Conservation (phyloP, 768 basidiomycete species). For the Mycena polygramma region DNA sequence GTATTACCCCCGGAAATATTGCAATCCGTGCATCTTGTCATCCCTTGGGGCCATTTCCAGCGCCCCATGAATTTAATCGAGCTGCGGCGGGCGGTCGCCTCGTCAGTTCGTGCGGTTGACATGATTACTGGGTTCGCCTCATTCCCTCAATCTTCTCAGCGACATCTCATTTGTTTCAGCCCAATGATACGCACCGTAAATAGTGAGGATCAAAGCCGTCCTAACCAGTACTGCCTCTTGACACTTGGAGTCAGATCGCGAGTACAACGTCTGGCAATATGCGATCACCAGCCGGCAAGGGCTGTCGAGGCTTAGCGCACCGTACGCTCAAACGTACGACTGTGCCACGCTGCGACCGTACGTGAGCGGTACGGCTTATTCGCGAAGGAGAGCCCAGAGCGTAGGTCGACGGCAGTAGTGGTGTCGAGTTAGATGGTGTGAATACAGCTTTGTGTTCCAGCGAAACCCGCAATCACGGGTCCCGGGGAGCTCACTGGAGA, state of each 20-base stretch:
- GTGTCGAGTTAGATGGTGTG: background rate
- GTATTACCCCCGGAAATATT: background rate
- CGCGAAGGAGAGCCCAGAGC: background rate
- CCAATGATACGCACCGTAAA: background rate
- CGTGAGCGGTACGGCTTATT: background rate
- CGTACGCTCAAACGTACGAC: background rate
- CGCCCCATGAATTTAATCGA: background rate
- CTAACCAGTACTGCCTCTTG: background rate
- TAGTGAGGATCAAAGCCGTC: background rate
- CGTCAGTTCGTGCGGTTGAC: background rate
- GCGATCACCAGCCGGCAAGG: background rate
- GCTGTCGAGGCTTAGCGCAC: background rate
- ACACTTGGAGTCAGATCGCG: background rate
- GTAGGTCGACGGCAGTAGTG: background rate
- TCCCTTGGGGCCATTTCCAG: background rate
- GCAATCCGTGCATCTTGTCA: background rate
- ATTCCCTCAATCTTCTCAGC: too few species aligned
- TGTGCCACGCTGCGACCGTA: background rate
- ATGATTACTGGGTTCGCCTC: constrained; percentile 3
- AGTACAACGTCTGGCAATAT: constrained; percentile 3
- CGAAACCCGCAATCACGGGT: too few species aligned
- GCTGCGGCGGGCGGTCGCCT: background rate
- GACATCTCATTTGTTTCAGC: background rate
- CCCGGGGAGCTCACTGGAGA: too few species aligned
- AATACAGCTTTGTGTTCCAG: too few species aligned